Conservation (phyloP, 2,329 filamentous ascomycete genomes). For the Aspergillus sp. region DNA sequence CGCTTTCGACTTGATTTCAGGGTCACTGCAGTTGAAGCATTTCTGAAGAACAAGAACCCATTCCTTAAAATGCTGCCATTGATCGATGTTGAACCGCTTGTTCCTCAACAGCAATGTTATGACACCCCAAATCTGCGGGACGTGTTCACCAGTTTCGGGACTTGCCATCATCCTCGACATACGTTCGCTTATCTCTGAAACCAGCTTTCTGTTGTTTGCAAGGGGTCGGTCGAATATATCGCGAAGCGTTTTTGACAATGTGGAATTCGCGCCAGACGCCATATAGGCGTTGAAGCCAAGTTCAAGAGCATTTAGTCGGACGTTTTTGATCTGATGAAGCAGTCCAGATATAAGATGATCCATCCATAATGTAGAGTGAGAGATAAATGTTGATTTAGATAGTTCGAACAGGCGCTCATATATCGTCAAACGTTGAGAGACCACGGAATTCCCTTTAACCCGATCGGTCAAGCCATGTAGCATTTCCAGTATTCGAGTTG, state of each 20-base stretch:
- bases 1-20: conserved; percentile 69
- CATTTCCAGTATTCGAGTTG: conserved; percentile 67
- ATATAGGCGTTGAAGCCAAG: conserved; percentile 72
- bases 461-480: conserved; percentile 72
- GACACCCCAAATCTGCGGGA: conserved; percentile 87
- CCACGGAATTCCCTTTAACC: conserved; percentile 76
- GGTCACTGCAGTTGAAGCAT: conserved; percentile 79
- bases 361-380: conserved; percentile 73
- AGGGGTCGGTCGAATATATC: conserved; percentile 51
- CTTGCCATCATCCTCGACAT: conserved; percentile 65
- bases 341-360: conserved; percentile 79
- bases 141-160: conserved; percentile 61
- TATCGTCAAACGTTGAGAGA: conserved; percentile 73
- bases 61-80: conserved; percentile 70
- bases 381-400: conserved; percentile 67
- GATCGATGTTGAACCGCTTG: conserved; percentile 57
- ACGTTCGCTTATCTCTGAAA: conserved; percentile 66
- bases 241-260: conserved; percentile 64
- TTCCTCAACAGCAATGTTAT: conserved; percentile 73
- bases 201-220: conserved; percentile 61
- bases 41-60: conserved; percentile 79
- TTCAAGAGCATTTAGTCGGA: conserved; percentile 70
- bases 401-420: conserved; percentile 77
- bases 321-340: conserved; percentile 74
- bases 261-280: conserved; percentile 66